Conservation (phyloP, 208 protist species). For the Ichthyophonus hoferi region DNA sequence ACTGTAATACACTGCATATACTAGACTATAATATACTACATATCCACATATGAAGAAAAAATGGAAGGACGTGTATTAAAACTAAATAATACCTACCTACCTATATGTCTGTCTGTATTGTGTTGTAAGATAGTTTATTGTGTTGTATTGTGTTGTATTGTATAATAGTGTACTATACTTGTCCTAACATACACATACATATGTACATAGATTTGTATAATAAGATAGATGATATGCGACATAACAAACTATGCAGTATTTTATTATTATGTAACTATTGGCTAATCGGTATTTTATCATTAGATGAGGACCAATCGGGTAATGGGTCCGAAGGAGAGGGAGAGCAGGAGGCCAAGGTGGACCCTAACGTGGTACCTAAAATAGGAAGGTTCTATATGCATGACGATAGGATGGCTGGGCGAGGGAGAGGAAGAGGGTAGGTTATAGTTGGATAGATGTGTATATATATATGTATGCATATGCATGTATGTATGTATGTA, state of each 20-base stretch:
- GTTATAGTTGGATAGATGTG: neutral
- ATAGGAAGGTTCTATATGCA: neutral
- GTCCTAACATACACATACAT: neutral
- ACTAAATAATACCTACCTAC: too few species aligned
- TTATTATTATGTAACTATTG: too few species aligned
- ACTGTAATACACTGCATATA: too few species aligned
- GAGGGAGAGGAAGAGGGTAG: neutral
- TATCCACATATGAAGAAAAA: too few species aligned
- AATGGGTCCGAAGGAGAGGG: neutral
- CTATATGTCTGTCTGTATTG: too few species aligned
- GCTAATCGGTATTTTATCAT: neutral
- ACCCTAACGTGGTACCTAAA: neutral
- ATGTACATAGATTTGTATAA: neutral
- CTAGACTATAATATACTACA: too few species aligned
- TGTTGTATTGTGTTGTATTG: neutral
- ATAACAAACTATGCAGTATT: neutral
- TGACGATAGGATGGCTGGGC: neutral
- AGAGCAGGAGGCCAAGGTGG: neutral
- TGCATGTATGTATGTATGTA: neutral
- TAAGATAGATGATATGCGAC: neutral
- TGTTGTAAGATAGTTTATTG: too few species aligned
- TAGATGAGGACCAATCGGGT: neutral
- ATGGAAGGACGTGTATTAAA: too few species aligned
- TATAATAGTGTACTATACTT: neutral
- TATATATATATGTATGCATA: neutral